These are phyloP conservation scores for Rhizoctonia solani DNA, from an alignment of 1,284 basidiomycete species.

Conservation along the genomic window DNA sequence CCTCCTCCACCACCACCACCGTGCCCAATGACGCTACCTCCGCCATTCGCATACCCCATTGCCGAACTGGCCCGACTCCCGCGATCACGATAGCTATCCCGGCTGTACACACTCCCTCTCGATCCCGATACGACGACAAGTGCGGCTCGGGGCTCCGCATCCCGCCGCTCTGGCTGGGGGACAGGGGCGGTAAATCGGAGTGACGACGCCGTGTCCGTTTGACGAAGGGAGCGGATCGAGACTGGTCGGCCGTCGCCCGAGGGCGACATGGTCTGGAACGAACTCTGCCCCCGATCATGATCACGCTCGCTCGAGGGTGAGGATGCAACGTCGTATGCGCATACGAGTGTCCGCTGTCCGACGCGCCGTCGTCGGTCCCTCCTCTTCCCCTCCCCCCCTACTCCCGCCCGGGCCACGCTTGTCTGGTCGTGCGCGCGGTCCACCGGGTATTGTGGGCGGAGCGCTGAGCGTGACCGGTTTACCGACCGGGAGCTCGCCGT, in stretches of 20 bases:
- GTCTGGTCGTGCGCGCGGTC: constrained; percentile 62
- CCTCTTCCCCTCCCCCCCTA: neutral
- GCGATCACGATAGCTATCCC: constrained; percentile 28
- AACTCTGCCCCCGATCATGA: constrained; percentile 36
- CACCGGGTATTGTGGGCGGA: constrained; percentile 66
- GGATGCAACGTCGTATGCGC: neutral
- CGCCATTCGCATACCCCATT: neutral
- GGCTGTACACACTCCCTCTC: constrained; percentile 30
- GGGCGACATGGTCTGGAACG: constrained; percentile 31
- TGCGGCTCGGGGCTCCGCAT: constrained; percentile 22
- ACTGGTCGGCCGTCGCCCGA: constrained; percentile 12
- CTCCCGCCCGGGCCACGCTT: neutral
- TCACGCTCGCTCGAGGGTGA: constrained; percentile 26
- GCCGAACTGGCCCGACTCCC: neutral
- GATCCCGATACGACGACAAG: constrained; percentile 27
- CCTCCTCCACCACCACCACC: constrained; percentile 55
- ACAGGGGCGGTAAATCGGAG: constrained; percentile 10
- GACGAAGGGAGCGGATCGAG: constrained; percentile 32
- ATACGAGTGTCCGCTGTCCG: neutral
- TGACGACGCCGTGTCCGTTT: constrained; percentile 21
- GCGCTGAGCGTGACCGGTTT: constrained; percentile 46
- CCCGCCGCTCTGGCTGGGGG: neutral
- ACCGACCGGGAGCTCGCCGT: constrained; percentile 43
- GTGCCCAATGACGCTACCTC: constrained; percentile 38
- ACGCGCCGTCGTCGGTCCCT: neutral